These are phyloP conservation scores for Myxozyma melibiosi DNA, from an alignment of 805 yeast genomes.

Conservation along the genomic window DNA sequence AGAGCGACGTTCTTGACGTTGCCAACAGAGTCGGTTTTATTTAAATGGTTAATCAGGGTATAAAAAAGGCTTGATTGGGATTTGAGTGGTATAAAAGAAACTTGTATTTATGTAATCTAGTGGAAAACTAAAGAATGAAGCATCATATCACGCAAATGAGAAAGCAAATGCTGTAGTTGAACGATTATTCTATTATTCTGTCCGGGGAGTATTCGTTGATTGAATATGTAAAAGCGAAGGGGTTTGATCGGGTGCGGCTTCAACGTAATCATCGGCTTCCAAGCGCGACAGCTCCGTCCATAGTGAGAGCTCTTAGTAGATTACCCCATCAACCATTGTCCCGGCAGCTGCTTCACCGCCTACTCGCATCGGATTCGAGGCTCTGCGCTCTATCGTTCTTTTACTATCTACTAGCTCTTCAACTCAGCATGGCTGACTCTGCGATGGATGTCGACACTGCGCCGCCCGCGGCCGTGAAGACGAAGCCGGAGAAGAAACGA, in stretches of 20 bases:
- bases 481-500: constrained; percentile 54
- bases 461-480: not conserved
- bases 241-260: too few species aligned
- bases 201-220: too few species aligned
- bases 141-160: too few species aligned
- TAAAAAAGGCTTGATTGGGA: not conserved
- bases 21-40: constrained; percentile 94
- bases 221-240: too few species aligned
- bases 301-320: not conserved
- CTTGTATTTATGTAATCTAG: constrained; percentile 19
- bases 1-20: constrained; percentile 98
- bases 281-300: too few species aligned
- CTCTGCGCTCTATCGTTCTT: not conserved
- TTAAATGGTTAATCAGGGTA: constrained; percentile 8
- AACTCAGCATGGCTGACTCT: constrained; percentile 7
- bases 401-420: not conserved
- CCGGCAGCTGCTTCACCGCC: not conserved
- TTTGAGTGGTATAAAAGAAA: not conserved
- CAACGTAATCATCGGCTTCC: too few species aligned
- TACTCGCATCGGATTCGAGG: not conserved
- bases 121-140: not conserved
- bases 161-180: too few species aligned
- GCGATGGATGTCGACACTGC: constrained; percentile 29
- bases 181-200: too few species aligned
- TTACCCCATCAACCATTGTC: not conserved